phyloP scores from a whole-genome alignment of 1,284 basidiomycete species.

The Cryptococcus sp. region DNA sequence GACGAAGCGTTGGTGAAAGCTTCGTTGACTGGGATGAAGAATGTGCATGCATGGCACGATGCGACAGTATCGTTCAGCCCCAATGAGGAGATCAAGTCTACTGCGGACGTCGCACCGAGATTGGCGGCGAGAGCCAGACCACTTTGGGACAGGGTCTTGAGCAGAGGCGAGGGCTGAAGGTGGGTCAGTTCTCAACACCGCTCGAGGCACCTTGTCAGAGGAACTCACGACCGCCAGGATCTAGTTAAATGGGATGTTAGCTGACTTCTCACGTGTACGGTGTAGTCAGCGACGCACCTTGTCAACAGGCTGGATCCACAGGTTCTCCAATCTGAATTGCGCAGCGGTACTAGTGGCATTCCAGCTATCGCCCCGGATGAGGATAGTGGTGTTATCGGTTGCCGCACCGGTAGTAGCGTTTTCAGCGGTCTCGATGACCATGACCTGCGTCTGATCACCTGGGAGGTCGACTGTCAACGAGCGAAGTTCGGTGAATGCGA shows the following conservation, averaged over 20 bases:
- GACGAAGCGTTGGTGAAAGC: constrained; percentile 28
- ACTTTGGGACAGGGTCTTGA: constrained; percentile 20
- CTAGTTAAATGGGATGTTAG: neutral
- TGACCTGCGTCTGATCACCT: constrained; percentile 34
- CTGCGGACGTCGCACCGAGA: constrained; percentile 24
- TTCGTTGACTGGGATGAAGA: constrained; percentile 45
- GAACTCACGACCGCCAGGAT: constrained; percentile 10
- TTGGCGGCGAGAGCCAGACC: constrained; percentile 23
- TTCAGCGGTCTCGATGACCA: constrained; percentile 34
- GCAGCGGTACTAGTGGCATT: constrained; percentile 22
- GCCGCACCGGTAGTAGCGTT: constrained; percentile 12
- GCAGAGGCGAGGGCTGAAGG: constrained; percentile 21
- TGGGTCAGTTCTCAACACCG: neutral
- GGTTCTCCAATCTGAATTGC: constrained; percentile 19
- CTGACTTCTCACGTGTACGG: constrained; percentile 2
- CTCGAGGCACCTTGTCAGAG: no score
- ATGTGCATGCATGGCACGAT: constrained; percentile 39
- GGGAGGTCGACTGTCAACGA: constrained; percentile 18
- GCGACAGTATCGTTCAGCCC: constrained; percentile 27
- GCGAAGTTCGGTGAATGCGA: constrained; percentile 24
- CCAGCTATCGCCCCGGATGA: constrained; percentile 27
- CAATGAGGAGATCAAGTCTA: constrained; percentile 20
- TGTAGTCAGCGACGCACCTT: constrained; percentile 26
- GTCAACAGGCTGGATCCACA: constrained; percentile 30
- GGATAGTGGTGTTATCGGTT: constrained; percentile 14